A percentile compares a stretch with the other conserved stretches of the same genome.
These are phyloP conservation scores for Lipomyces yamanashiensis DNA, from an alignment of 805 yeast genomes.

Conservation along the genomic window DNA sequence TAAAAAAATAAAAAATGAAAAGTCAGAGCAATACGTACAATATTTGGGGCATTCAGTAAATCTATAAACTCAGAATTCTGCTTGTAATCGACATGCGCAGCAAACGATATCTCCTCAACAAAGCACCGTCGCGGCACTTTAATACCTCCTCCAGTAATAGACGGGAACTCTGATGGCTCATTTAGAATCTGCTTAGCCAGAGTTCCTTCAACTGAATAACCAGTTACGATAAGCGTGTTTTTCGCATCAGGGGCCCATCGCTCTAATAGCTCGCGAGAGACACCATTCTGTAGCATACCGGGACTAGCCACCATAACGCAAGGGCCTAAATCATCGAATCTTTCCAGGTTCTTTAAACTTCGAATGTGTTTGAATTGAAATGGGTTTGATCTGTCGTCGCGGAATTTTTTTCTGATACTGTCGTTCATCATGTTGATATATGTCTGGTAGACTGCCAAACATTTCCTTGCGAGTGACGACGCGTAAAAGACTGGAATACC, in stretches of 20 bases:
- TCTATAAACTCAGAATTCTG: constrained; percentile 93
- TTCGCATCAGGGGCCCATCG: constrained; percentile 97
- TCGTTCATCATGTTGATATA: constrained; percentile 98
- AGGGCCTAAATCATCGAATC: constrained; percentile 91
- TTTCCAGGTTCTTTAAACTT: constrained; percentile 76
- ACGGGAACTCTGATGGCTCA: constrained; percentile 90
- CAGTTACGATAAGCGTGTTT: constrained; percentile 85
- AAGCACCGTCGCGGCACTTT: constrained; percentile 84
- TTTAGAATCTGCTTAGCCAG: constrained; percentile 88
- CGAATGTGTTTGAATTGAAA: constrained; percentile 86
- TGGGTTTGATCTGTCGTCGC: constrained; percentile 83
- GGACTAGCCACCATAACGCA: constrained; percentile 97
- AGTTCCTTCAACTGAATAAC: constrained; percentile 98
- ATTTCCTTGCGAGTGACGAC: constrained; percentile 88
- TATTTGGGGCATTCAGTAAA: constrained; percentile 77
- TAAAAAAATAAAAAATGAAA: not conserved
- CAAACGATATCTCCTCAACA: constrained; percentile 94
- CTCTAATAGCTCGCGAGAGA: constrained; percentile 86
- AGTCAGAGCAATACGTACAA: constrained; percentile 47
- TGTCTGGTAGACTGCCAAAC: constrained; percentile 97
- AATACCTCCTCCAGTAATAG: constrained; percentile 54
- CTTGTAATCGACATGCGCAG: constrained; percentile 98
- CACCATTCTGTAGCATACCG: constrained; percentile 97
- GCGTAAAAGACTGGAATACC: constrained; percentile 87
- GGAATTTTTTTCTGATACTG: constrained; percentile 71